Conservation (phyloP, 2,329 filamentous ascomycete genomes). For the Colletotrichum liaoningense region DNA sequence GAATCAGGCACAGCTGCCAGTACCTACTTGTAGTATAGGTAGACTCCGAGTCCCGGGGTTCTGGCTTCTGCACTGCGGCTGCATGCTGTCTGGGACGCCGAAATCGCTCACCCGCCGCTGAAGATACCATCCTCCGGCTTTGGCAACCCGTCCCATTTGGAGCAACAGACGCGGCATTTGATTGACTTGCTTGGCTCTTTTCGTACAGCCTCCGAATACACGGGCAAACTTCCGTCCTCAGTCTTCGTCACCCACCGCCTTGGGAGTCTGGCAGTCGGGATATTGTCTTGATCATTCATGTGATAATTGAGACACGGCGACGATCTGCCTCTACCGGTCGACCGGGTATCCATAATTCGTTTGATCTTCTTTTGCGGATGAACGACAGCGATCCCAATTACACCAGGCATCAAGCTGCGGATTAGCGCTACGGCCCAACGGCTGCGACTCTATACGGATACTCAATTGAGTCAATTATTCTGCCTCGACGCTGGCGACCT, state of each 20-base stretch:
- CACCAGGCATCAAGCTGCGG: background rate
- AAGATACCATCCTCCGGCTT: background rate
- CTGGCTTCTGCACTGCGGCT: background rate
- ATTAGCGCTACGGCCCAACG: background rate
- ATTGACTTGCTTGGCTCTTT: background rate
- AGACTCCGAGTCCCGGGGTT: background rate
- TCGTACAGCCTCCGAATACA: background rate
- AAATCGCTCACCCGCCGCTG: background rate
- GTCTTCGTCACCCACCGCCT: background rate
- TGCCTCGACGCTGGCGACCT: background rate
- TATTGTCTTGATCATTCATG: background rate
- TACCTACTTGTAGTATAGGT: background rate
- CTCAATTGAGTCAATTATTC: background rate
- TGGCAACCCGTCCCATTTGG: background rate
- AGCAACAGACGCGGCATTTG: background rate
- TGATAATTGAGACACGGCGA: background rate
- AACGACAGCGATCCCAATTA: constrained; percentile 31
- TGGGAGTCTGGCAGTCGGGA: background rate
- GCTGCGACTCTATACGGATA: background rate
- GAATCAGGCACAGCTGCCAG: background rate
- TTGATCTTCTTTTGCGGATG: background rate
- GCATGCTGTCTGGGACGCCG: background rate
- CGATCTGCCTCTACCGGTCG: background rate
- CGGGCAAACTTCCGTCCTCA: background rate
- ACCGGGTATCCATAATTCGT: background rate